These are phyloP conservation scores for Podila verticillata DNA, from an alignment of 192 early-diverging fungal species.

Conservation along the genomic window DNA sequence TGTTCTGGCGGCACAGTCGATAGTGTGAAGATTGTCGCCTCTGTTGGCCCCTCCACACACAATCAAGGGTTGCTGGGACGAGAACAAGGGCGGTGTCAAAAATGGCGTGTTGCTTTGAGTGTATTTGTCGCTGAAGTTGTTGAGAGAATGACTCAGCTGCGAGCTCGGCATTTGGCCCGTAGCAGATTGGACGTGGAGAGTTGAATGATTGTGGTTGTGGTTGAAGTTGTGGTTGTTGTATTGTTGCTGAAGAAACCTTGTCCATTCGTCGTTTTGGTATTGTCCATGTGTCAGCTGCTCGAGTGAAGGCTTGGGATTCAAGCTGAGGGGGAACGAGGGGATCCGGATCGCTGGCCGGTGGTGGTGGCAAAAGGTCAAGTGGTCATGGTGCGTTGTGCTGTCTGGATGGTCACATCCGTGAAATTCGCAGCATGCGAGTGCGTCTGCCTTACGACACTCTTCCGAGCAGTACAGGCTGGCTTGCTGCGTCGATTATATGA, in stretches of 20 bases:
- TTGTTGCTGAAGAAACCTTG: slow-evolving; percentile 30
- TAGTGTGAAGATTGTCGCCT: background rate
- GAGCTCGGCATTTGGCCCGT: no score
- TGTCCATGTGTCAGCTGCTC: slow-evolving; percentile 16
- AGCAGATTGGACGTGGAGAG: background rate
- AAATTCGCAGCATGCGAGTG: slow-evolving; percentile 42
- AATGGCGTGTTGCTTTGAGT: background rate
- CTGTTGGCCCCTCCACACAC: background rate
- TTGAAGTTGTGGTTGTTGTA: slow-evolving; percentile 7
- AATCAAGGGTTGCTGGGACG: background rate
- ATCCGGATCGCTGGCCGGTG: slow-evolving; percentile 46
- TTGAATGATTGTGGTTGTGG: background rate
- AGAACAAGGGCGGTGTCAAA: background rate
- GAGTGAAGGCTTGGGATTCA: slow-evolving; percentile 9
- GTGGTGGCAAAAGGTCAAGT: slow-evolving; percentile 43
- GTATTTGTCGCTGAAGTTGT: background rate
- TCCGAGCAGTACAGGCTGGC: slow-evolving; percentile 47
- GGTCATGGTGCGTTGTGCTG: slow-evolving; percentile 26
- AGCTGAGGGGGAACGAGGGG: slow-evolving; percentile 19
- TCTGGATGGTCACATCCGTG: slow-evolving; percentile 47
- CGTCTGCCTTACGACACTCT: slow-evolving; percentile 39
- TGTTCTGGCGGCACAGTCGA: background rate
- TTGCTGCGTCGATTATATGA: slow-evolving; percentile 12
- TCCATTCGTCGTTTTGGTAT: slow-evolving; percentile 26
- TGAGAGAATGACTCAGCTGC: no score